Conservation (phyloP, 768 basidiomycete species). For the Paxillus involutus region DNA sequence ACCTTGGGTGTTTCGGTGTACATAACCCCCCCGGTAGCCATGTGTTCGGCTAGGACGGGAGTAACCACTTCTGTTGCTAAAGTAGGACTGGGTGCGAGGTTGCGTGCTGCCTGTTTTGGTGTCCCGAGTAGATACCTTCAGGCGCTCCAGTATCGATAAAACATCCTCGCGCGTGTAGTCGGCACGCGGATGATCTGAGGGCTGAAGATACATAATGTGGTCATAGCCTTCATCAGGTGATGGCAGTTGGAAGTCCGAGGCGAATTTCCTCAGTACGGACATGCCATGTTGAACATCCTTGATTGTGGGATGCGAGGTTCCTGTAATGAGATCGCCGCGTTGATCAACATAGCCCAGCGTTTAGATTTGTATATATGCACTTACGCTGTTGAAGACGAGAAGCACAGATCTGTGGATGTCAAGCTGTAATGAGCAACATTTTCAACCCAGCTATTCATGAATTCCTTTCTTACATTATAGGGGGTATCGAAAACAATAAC, state of each 20-base stretch:
- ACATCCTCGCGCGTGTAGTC: constrained; percentile 55
- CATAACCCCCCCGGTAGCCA: constrained; percentile 17
- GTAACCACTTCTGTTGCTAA: constrained; percentile 6
- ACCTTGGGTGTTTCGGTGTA: constrained; percentile 12
- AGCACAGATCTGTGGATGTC: constrained; percentile 53
- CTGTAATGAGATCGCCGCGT: constrained; percentile 36
- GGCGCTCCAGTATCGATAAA: constrained; percentile 47
- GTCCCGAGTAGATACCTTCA: constrained; percentile 34
- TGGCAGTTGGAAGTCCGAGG: constrained; percentile 58
- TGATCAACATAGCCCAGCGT: constrained; percentile 11
- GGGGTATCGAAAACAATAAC: constrained; percentile 79
- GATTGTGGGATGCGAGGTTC: constrained; percentile 77
- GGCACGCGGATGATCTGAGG: constrained; percentile 38
- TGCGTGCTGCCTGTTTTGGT: constrained; percentile 9
- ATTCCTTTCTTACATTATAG: constrained; percentile 55
- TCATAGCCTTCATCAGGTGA: constrained; percentile 62
- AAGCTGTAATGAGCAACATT: constrained; percentile 17
- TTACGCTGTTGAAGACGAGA: constrained; percentile 58
- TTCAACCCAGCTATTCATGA: constrained; percentile 1
- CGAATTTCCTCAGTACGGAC: constrained; percentile 64
- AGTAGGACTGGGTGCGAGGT: constrained; percentile 5
- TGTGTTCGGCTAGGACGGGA: constrained; percentile 16
- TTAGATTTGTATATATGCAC: constrained; percentile 25
- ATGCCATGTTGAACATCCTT: constrained; percentile 56
- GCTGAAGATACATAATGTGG: constrained; percentile 44